Evolutionary conservation across 495 filamentous ascomycete genomes (phyloP), one percentile per base, ranked within the genome.

Genomic region (Rhypophila decipiens): DNA sequence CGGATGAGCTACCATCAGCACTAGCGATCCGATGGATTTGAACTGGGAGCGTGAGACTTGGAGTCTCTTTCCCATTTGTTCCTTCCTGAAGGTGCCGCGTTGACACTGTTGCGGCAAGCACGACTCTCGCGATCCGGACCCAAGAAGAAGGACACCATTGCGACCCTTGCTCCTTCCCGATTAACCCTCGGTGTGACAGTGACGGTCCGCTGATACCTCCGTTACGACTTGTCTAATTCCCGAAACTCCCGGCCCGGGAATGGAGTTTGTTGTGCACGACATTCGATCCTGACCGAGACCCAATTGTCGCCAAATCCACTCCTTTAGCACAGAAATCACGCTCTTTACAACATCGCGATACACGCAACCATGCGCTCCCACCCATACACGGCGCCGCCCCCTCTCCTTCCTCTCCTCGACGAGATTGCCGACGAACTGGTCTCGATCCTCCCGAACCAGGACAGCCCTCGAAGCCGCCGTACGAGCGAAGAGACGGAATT

Each of bases 361-460:
- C 7, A 10, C 21, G 13, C 31, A n/a, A 55, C 2, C 17, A 67
- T 67, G 64, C 64, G 64, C 49, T 67, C 64, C 23, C 64, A 49
- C 52, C 59, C 61, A n/a, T 63, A 63, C 54, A 57, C 57, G 1
- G 43, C 61, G 15, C 55, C 61, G 17, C 57, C 67, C 29, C 61
- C 65, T 4, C 50, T 68, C 3, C 63, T 68, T 8, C 60, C 65
- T 3, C 51, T 72, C 24, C 68, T 72, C 11, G 49, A 63, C 37
- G 71, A 74, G 39, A 50, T 77, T 19, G 72, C 76, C 18, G 61
- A 64, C 23, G 71, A 76, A 38, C 46, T 75, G 19, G 66, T 74
- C 12, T 60, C 67, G 33, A 67, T 72, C 21, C 69, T 79, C 1
- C 65, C 79, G 22, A 71, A 79, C 44, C 64, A 74, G 37, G 72